Evolutionary conservation across 1,284 basidiomycete genomes (phyloP).

Genomic region (Mycena citricolor): DNA sequence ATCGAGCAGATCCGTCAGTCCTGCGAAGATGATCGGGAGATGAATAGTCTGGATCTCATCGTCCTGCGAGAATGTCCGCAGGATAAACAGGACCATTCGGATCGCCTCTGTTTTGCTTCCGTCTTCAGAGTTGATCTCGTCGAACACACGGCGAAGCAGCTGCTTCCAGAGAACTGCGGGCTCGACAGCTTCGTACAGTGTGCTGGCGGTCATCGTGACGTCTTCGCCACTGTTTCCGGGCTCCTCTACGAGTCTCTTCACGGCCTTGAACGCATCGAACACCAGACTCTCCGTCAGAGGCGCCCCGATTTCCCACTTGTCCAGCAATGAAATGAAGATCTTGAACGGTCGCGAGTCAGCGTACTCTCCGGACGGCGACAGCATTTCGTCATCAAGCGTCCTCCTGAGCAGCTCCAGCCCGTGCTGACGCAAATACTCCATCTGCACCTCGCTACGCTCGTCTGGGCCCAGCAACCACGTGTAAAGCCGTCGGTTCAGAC

Average conservation of each 20-base stretch:
- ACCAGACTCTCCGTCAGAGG: constrained; percentile 77
- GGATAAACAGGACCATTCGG: constrained; percentile 64
- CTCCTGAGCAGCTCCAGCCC: constrained; percentile 66
- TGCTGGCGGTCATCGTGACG: constrained; percentile 83
- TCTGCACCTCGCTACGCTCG: constrained; percentile 73
- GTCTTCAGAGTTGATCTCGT: constrained; percentile 50
- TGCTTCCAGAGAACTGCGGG: constrained; percentile 86
- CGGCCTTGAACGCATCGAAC: constrained; percentile 76
- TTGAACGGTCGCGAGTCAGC: constrained; percentile 87
- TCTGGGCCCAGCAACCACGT: constrained; percentile 88
- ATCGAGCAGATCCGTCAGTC: constrained; percentile 60
- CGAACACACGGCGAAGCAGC: constrained; percentile 56
- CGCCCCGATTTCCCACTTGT: constrained; percentile 95
- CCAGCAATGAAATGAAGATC: constrained; percentile 91
- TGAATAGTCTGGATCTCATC: constrained; percentile 82
- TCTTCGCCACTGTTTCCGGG: constrained; percentile 64
- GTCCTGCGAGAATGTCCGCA: constrained; percentile 76
- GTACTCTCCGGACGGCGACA: constrained; percentile 64
- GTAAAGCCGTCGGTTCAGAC: constrained; percentile 90
- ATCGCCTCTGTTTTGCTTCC: constrained; percentile 54
- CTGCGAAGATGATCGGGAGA: constrained; percentile 73
- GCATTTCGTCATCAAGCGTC: constrained; percentile 80
- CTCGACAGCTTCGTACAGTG: constrained; percentile 91
- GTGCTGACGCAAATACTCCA: constrained; percentile 67
- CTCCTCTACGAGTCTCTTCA: constrained; percentile 57